Conservation (phyloP, 345 rosid genomes). For the Sonneratia alba region DNA sequence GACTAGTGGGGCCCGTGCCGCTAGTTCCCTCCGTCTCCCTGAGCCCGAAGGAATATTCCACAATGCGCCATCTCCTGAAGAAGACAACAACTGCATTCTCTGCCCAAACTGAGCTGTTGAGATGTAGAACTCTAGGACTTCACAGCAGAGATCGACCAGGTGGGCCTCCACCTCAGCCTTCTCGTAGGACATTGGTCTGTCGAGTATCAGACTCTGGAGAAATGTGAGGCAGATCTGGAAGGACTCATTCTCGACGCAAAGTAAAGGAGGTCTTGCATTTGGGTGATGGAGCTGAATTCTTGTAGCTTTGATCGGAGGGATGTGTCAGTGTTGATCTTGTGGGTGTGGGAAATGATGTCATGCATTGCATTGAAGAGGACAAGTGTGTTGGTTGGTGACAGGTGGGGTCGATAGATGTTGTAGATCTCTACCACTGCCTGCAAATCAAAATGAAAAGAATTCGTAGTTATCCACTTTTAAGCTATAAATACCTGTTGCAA, state of each 20-base stretch:
- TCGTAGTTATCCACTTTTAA: background rate
- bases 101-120: constrained; percentile 37
- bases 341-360: constrained; percentile 68
- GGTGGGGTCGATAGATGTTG: constrained; percentile 64
- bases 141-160: constrained; percentile 60
- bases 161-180: constrained; percentile 54
- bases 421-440: constrained; percentile 97
- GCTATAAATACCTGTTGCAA: background rate
- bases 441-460: constrained; percentile 6
- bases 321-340: constrained; percentile 49
- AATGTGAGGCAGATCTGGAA: constrained; percentile 87
- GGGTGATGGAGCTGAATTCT: constrained; percentile 79
- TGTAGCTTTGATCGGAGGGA: constrained; percentile 56
- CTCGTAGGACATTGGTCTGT: constrained; percentile 38
- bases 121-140: constrained; percentile 65
- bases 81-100: constrained; percentile 21
- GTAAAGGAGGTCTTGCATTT: constrained; percentile 96
- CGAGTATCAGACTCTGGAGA: constrained; percentile 68
- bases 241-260: constrained; percentile 95
- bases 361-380: constrained; percentile 76
- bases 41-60: constrained; percentile 86
- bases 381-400: constrained; percentile 60
- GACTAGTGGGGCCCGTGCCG: constrained; percentile 66
- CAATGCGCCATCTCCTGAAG: constrained; percentile 23
- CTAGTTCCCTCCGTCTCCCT: constrained; percentile 78